A percentile compares a stretch with the other conserved stretches of the same genome.
These are phyloP conservation scores for Collybia nuda DNA, from an alignment of 768 basidiomycete species.

Conservation along the genomic window DNA sequence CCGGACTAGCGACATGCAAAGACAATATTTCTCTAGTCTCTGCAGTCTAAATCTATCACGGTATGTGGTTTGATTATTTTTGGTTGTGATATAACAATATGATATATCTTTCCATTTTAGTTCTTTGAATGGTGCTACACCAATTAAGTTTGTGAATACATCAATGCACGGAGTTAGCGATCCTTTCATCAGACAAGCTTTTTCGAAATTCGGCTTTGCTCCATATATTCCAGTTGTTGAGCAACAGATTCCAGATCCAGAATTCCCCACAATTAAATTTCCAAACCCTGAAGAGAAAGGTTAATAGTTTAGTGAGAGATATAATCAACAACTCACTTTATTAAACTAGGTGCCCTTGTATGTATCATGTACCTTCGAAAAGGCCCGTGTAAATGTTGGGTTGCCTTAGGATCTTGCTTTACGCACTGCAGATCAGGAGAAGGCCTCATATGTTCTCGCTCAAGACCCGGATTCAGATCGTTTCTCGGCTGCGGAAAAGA, in stretches of 20 bases:
- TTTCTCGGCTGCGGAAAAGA: constrained; percentile 74
- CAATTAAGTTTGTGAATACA: constrained; percentile 76
- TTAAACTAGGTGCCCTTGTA: constrained; percentile 46
- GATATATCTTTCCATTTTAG: not conserved
- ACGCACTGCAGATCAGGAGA: constrained; percentile 50
- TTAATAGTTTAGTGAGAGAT: constrained; percentile 17
- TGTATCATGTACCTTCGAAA: constrained; percentile 8
- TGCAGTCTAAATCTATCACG: constrained; percentile 22
- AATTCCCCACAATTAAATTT: constrained; percentile 82
- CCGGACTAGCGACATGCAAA: constrained; percentile 56
- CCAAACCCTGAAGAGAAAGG: constrained; percentile 94
- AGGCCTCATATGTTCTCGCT: constrained; percentile 69
- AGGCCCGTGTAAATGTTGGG: not conserved
- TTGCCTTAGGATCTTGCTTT: constrained; percentile 66
- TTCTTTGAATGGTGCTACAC: constrained; percentile 34
- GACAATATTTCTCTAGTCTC: constrained; percentile 54
- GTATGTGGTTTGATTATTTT: constrained; percentile 15
- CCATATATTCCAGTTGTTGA: constrained; percentile 60
- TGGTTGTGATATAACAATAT: no score
- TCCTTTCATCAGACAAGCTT: constrained; percentile 55
- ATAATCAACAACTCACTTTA: not conserved
- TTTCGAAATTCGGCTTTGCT: constrained; percentile 57
- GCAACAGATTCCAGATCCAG: constrained; percentile 76
- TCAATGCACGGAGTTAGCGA: constrained; percentile 91
- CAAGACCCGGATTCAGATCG: constrained; percentile 90